phyloP scores from a whole-genome alignment of 345 rosid species.

The Arabis alpina region DNA sequence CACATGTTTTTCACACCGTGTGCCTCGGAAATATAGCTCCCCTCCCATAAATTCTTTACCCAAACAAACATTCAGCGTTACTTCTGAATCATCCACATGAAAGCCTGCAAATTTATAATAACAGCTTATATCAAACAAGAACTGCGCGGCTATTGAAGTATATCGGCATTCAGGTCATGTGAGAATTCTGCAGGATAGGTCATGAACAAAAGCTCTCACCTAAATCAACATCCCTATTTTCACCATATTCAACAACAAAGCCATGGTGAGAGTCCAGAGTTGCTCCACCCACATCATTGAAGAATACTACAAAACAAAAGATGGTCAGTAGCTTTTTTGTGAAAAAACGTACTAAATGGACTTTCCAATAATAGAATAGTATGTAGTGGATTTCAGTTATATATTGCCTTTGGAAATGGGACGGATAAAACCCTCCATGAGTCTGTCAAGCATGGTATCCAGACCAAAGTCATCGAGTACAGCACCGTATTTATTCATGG shows the following conservation, averaged over 20 bases:
- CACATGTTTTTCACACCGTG: slow-evolving; percentile 92
- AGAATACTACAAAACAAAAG: slow-evolving; percentile 66
- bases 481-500: slow-evolving; percentile 93
- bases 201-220: slow-evolving; percentile 54
- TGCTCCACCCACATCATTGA: slow-evolving; percentile 89
- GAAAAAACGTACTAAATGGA: slow-evolving; percentile 18
- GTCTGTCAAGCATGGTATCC: slow-evolving; percentile 79
- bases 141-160: neutral
- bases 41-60: slow-evolving; percentile 92
- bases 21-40: slow-evolving; percentile 85
- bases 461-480: slow-evolving; percentile 98
- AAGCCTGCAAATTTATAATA: slow-evolving; percentile 60
- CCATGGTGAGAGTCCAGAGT: slow-evolving; percentile 98
- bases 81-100: slow-evolving; percentile 98
- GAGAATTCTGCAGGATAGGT: slow-evolving; percentile 13
- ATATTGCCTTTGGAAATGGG: slow-evolving; percentile 74
- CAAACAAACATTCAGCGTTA: slow-evolving; percentile 93
- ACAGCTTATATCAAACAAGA: slow-evolving; percentile 4
- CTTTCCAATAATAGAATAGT: neutral
- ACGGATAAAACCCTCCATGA: slow-evolving; percentile 78
- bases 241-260: slow-evolving; percentile 94
- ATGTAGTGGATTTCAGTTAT: slow-evolving; percentile 16
- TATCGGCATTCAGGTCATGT: slow-evolving; percentile 7
- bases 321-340: slow-evolving; percentile 5
- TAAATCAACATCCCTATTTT: slow-evolving; percentile 83